Percentiles rank a stretch among this genome's conserved stretches.
phyloP scores from a whole-genome alignment of 768 basidiomycete species.

The Lactarius hengduanensis region DNA sequence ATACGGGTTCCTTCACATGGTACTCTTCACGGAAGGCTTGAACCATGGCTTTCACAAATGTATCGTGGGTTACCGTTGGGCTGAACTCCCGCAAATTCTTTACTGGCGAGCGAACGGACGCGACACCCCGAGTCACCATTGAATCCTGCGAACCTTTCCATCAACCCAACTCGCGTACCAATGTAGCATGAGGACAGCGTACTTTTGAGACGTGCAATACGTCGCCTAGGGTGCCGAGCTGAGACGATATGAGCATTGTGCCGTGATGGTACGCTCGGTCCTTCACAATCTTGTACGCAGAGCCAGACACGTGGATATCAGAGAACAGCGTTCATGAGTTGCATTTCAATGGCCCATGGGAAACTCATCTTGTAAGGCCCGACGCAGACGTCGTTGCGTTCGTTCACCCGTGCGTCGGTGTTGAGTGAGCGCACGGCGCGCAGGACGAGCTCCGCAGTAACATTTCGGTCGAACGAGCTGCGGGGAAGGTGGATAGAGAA shows the following conservation, averaged over 20 bases:
- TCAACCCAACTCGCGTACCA: not conserved
- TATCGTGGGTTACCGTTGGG: conserved; percentile 56
- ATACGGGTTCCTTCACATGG: conserved; percentile 38
- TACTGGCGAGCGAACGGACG: conserved; percentile 91
- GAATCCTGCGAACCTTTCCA: conserved; percentile 49
- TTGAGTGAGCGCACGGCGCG: conserved; percentile 75
- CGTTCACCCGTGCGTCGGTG: conserved; percentile 77
- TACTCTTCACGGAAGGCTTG: conserved; percentile 66
- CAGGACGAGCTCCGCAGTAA: conserved; percentile 74
- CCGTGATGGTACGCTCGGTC: conserved; percentile 96
- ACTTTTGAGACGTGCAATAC: conserved; percentile 69
- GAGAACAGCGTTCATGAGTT: conserved; percentile 25
- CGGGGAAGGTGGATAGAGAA: conserved; percentile 93
- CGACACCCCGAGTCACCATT: conserved; percentile 82
- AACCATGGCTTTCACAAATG: conserved; percentile 68
- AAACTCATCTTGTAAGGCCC: conserved; percentile 83
- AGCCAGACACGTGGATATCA: conserved; percentile 80
- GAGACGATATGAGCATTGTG: conserved; percentile 93
- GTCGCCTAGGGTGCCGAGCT: conserved; percentile 67
- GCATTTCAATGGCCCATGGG: conserved; percentile 13
- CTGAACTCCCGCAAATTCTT: conserved; percentile 69
- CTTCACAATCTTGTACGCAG: conserved; percentile 93
- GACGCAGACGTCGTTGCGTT: conserved; percentile 89
- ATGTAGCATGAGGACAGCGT: conserved; percentile 23
- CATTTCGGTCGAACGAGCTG: conserved; percentile 70